Evolutionary conservation across 129 eudicot species (phyloP).

Genomic region (Mikania micrantha): DNA sequence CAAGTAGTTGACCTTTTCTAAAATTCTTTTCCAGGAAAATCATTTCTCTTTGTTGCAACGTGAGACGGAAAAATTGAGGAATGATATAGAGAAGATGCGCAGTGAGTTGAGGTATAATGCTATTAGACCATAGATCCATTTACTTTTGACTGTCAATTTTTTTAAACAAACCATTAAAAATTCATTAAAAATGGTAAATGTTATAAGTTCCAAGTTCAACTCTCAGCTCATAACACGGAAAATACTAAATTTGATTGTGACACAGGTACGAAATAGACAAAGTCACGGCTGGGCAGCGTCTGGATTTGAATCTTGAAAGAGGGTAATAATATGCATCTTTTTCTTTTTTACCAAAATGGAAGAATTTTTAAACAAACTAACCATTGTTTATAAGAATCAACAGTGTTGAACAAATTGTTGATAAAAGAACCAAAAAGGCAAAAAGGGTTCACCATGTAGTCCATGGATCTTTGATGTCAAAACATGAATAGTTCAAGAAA

Average conservation of each 20-base stretch:
- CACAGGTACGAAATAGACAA: constrained; percentile 86
- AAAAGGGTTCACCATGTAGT: not conserved
- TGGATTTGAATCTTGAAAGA: constrained; percentile 93
- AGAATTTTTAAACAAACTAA: not conserved
- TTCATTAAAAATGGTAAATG: not conserved
- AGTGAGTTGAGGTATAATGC: constrained; percentile 76
- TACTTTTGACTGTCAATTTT: not conserved
- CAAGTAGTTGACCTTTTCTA: not conserved
- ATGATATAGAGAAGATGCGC: constrained; percentile 94
- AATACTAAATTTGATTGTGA: constrained; percentile 13
- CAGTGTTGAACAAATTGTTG: not conserved
- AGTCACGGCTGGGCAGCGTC: constrained; percentile 93
- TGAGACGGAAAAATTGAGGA: constrained; percentile 80
- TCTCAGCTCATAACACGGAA: not conserved
- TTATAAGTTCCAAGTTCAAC: not conserved
- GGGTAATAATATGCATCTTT: constrained; percentile 43
- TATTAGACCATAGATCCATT: not conserved
- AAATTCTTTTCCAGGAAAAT: constrained; percentile 51
- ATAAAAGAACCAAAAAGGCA: not conserved
- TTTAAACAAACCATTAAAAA: not conserved
- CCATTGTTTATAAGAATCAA: not conserved
- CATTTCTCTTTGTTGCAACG: constrained; percentile 83
- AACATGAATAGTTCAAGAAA: not conserved
- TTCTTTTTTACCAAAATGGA: not conserved
- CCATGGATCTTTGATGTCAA: not conserved